Evolutionary conservation across 345 rosid genomes (phyloP).

Genomic region (Sisymbrium irio): DNA sequence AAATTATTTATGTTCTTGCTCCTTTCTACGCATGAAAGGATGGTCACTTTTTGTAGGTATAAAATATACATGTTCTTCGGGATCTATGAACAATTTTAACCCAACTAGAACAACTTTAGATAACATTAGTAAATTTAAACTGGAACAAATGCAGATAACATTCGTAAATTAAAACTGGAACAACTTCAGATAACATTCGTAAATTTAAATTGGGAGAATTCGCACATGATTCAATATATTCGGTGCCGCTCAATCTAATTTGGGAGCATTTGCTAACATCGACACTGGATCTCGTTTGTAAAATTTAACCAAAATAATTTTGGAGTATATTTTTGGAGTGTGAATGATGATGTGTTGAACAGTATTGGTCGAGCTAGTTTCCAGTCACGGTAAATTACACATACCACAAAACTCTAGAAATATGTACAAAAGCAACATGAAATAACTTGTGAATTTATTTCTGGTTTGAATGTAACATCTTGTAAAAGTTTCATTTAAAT

Average conservation of each 20-base stretch:
- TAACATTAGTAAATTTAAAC: neutral
- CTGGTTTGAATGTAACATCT: conserved; percentile 1
- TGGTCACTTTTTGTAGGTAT: neutral
- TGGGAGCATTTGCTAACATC: neutral
- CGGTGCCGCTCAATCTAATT: neutral
- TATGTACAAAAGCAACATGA: neutral
- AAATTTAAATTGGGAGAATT: no score
- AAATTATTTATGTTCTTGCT: conserved; percentile 15
- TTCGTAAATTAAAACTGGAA: neutral
- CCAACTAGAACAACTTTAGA: neutral
- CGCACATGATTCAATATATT: neutral
- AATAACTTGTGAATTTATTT: neutral
- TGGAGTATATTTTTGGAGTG: no score
- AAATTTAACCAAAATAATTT: neutral
- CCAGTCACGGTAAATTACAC: neutral
- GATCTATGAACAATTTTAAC: conserved; percentile 2
- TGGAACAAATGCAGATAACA: neutral
- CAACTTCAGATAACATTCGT: neutral
- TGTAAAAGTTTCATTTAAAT: neutral
- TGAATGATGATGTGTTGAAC: neutral
- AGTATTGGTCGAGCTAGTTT: neutral
- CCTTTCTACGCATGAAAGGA: conserved; percentile 12
- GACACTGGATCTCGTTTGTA: neutral
- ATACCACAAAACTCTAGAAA: neutral
- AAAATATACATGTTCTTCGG: neutral